Percentiles rank a stretch among this genome's conserved stretches.
phyloP scores from a whole-genome alignment of 805 yeast species.

The Lipomyces kockii region DNA sequence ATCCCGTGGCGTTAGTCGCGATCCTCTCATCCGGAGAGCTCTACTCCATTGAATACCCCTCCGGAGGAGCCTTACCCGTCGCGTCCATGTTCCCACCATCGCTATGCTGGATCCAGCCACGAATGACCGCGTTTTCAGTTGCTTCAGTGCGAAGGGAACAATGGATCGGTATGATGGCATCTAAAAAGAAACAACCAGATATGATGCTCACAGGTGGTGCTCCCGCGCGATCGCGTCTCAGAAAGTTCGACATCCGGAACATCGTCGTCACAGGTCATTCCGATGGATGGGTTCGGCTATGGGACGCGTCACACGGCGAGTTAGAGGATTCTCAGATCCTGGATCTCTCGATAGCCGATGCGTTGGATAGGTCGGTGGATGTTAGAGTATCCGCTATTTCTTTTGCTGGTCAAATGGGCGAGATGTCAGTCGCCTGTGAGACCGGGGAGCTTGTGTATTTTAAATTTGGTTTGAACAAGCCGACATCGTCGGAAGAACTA shows the following conservation, averaged over 20 bases:
- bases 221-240: constrained; percentile 57
- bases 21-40: constrained; percentile 67
- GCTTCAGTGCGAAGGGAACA: constrained; percentile 63
- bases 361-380: constrained; percentile 53
- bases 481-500: constrained; percentile 14
- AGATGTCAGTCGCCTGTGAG: constrained; percentile 64
- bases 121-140: constrained; percentile 60
- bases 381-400: constrained; percentile 63
- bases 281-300: constrained; percentile 76
- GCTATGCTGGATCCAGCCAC: constrained; percentile 77
- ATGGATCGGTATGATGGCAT: constrained; percentile 79
- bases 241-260: constrained; percentile 57
- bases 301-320: constrained; percentile 83
- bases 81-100: constrained; percentile 79
- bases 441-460: constrained; percentile 78
- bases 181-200: constrained; percentile 44
- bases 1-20: constrained; percentile 68
- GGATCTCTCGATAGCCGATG: constrained; percentile 60
- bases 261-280: constrained; percentile 80
- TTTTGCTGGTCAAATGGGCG: constrained; percentile 63
- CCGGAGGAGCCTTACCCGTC: constrained; percentile 56
- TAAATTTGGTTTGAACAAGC: constrained; percentile 63
- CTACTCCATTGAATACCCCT: constrained; percentile 62
- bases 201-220: constrained; percentile 79
- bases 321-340: constrained; percentile 59